Conservation (phyloP, 495 filamentous ascomycete species). For the Aspergillus incahuasiensis region DNA sequence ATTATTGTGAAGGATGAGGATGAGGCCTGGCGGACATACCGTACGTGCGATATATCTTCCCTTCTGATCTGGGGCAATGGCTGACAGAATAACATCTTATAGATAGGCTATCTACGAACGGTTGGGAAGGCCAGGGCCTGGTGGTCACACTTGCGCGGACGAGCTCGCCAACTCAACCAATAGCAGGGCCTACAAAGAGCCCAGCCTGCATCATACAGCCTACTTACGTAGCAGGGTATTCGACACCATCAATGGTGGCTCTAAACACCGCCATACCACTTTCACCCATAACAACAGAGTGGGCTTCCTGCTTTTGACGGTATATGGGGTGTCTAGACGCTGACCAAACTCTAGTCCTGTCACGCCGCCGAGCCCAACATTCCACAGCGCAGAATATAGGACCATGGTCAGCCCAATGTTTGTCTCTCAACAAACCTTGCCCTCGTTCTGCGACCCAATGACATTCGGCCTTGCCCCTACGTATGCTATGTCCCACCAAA, state of each 20-base stretch:
- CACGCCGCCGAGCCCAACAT: conserved; percentile 24
- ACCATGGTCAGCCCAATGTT: conserved; percentile 26
- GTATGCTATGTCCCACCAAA: conserved; percentile 26
- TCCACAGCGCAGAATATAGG: conserved; percentile 28
- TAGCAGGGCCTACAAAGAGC: conserved; percentile 44
- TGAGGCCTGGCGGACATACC: conserved; percentile 45
- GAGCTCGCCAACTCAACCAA: conserved; percentile 38
- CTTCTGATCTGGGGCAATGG: neutral
- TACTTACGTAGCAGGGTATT: conserved; percentile 30
- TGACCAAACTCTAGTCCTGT: conserved; percentile 20
- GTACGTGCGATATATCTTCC: conserved; percentile 20
- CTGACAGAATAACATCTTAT: neutral
- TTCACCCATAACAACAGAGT: conserved; percentile 40
- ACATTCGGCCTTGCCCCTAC: conserved; percentile 31
- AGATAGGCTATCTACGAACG: conserved; percentile 42
- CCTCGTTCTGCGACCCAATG: conserved; percentile 26
- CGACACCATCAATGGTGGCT: conserved; percentile 30
- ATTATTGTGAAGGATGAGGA: conserved; percentile 49
- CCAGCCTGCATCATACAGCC: conserved; percentile 27
- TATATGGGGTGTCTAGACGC: neutral
- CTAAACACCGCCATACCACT: conserved; percentile 31
- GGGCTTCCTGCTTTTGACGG: conserved; percentile 6
- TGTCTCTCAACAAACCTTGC: conserved; percentile 24
- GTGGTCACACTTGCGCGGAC: conserved; percentile 43
- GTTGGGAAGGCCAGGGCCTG: conserved; percentile 44